Base-by-base conservation (phyloP, 495 filamentous ascomycete genomes). In the Echria macrotheca region DNA sequence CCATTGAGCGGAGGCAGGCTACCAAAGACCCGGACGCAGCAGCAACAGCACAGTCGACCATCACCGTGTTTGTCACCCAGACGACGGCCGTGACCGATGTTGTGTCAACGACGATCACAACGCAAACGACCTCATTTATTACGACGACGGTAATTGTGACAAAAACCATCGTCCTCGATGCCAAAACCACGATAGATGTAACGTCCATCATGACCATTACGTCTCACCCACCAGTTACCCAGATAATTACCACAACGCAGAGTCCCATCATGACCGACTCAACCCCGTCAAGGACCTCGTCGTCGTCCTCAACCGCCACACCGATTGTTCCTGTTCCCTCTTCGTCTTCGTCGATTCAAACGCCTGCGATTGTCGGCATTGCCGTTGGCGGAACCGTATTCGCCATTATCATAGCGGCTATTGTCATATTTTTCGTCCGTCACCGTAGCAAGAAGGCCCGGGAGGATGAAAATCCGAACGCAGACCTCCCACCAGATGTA, bases 121-220 rank as follows among this genome's bases (percentile, higher is more conserved):
- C 47, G 5, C 32, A 42, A 26, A 55, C 49, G 0, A 60, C 58
- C 38, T 62, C 59, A 3, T 41, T 44, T 8, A 47, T 53, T 12
- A 19, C 56, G 35, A 57, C 50, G 0, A 66, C 61, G 1, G 31
- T 60, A 21, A 55, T 43, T 17, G 40, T 45, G 28, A 66, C 63
- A 1, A 56, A 55, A 28, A 64, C 60, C 9, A 33, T 33, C 40
- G 59, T 65, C 22, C 44, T 63, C 33, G 46, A 54, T 23, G 59
- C 63, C 28, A 36, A 50, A 31, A 46, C 55, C 6, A 65, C 63
- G 12, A 44, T 54, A 14, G 49, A 47, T 42, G 33, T 58, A 7
- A 66, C 60, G 3, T 64, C 61, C 24, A 67, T 57, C n/a, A 22
- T 67, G 9, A 65, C 61, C 2, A 49, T 61, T 39, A 63, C 59